Evolutionary conservation across 2,329 filamentous ascomycete species (phyloP).

Genomic region (Stagonosporopsis tanaceti): DNA sequence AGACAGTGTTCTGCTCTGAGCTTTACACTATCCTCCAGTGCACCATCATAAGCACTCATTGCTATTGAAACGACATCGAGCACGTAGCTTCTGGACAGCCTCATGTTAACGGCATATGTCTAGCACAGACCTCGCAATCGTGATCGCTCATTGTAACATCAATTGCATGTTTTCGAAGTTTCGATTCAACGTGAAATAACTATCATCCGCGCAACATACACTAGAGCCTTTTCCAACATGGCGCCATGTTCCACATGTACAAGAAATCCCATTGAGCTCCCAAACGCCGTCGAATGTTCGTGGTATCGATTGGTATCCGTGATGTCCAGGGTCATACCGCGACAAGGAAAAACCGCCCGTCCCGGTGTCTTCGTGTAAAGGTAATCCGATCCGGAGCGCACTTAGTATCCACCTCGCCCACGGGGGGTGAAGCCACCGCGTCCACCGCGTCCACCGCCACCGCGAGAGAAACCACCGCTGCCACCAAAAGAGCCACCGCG

Average conservation of each 20-base stretch:
- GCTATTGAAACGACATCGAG: too few species aligned
- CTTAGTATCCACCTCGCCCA: slow-evolving; percentile 45
- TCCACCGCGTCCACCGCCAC: slow-evolving; percentile 34
- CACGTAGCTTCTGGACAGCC: not conserved
- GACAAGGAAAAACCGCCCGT: slow-evolving; percentile 26
- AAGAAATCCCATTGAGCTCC: slow-evolving; percentile 37
- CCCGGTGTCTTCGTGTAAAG: slow-evolving; percentile 21
- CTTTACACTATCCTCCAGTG: too few species aligned
- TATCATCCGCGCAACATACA: slow-evolving; percentile 20
- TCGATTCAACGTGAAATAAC: slow-evolving; percentile 22
- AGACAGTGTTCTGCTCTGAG: too few species aligned
- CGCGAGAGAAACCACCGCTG: slow-evolving; percentile 44
- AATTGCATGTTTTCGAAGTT: slow-evolving; percentile 13
- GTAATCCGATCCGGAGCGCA: slow-evolving; percentile 19
- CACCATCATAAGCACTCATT: too few species aligned
- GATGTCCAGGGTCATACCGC: slow-evolving; percentile 29
- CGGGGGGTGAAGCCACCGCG: slow-evolving; percentile 37
- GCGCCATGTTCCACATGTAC: slow-evolving; percentile 39
- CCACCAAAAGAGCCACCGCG: slow-evolving; percentile 52
- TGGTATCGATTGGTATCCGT: slow-evolving; percentile 44
- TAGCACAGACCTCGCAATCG: not conserved
- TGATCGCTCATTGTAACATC: not conserved
- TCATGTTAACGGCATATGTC: not conserved
- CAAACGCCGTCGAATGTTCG: slow-evolving; percentile 45
- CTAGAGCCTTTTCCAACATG: slow-evolving; percentile 27